phyloP scores from a whole-genome alignment of 2,329 filamentous ascomycete genomes.

The Nothopassalora personata region DNA sequence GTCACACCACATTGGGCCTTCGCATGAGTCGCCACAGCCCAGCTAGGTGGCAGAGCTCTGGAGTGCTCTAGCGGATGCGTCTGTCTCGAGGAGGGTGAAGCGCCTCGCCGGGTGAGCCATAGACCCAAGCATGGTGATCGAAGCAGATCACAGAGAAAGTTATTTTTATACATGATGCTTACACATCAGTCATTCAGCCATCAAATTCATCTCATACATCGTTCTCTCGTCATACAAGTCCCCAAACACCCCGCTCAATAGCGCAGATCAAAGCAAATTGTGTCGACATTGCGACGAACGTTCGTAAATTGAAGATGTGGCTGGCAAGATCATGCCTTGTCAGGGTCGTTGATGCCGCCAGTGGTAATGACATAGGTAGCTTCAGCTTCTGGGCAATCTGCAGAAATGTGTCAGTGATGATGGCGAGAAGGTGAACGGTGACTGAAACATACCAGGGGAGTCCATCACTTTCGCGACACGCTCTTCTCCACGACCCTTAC shows the following conservation, averaged over 20 bases:
- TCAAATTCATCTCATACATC: background rate
- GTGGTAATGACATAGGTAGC: slow-evolving; percentile 66
- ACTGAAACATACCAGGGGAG: slow-evolving; percentile 50
- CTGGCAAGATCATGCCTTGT: slow-evolving; percentile 47
- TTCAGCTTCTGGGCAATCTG: slow-evolving; percentile 63
- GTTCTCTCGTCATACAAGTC: background rate
- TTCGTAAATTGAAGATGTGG: slow-evolving; percentile 1
- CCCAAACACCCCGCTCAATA: slow-evolving; percentile 1
- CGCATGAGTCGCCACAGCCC: no score
- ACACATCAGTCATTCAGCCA: background rate
- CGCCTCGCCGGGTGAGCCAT: no score
- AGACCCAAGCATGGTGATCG: background rate
- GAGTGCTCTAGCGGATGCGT: no score
- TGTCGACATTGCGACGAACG: background rate
- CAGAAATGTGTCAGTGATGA: slow-evolving; percentile 17
- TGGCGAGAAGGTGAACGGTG: background rate
- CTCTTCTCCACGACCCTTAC: slow-evolving; percentile 65
- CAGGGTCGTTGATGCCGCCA: slow-evolving; percentile 63
- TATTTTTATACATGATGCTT: background rate
- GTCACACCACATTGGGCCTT: no score
- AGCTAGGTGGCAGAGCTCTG: no score
- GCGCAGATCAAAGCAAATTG: background rate
- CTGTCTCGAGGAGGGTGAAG: no score
- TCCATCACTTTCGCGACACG: slow-evolving; percentile 65
- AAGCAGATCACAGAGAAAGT: background rate